phyloP scores from a whole-genome alignment of 345 rosid genomes.

The Citrus trifoliata region DNA sequence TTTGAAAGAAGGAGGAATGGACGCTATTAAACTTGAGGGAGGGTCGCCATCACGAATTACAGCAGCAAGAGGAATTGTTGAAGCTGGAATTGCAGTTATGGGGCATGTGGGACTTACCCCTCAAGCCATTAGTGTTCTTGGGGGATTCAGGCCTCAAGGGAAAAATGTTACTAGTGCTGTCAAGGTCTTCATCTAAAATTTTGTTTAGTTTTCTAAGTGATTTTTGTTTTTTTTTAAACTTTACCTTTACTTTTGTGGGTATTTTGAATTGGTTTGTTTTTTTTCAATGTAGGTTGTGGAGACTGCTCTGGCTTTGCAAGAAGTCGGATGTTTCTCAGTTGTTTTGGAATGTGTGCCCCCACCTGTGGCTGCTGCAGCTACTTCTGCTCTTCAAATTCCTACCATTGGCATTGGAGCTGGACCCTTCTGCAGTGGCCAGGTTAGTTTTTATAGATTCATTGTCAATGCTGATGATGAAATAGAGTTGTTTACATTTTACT shows the following conservation, averaged over 20 bases:
- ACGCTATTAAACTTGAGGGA: slow-evolving; percentile 92
- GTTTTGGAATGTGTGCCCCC: slow-evolving; percentile 92
- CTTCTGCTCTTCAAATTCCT: slow-evolving; percentile 82
- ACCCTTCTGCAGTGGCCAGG: slow-evolving; percentile 96
- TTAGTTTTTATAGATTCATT: slow-evolving; percentile 14
- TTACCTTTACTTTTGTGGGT: neutral
- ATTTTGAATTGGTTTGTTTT: slow-evolving; percentile 8
- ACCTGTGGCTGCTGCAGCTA: slow-evolving; percentile 89
- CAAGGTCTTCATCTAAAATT: slow-evolving; percentile 42
- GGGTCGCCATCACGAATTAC: slow-evolving; percentile 77
- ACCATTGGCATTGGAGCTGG: slow-evolving; percentile 98
- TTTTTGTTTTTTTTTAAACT: neutral
- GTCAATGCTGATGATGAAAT: neutral
- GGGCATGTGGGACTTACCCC: slow-evolving; percentile 98
- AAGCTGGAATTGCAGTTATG: slow-evolving; percentile 93
- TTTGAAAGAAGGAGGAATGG: slow-evolving; percentile 92
- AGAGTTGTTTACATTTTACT: neutral
- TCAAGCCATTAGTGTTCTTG: slow-evolving; percentile 95
- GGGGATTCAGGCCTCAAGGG: slow-evolving; percentile 97
- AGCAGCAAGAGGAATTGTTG: slow-evolving; percentile 82
- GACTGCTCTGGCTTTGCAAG: slow-evolving; percentile 91
- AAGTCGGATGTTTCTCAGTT: slow-evolving; percentile 88
- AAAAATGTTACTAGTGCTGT: slow-evolving; percentile 70
- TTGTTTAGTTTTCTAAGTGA: neutral
- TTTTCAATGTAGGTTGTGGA: slow-evolving; percentile 66